A percentile compares a stretch with the other conserved stretches of the same genome.
phyloP scores from a whole-genome alignment of 345 rosid genomes.

The Hevea brasiliensis region DNA sequence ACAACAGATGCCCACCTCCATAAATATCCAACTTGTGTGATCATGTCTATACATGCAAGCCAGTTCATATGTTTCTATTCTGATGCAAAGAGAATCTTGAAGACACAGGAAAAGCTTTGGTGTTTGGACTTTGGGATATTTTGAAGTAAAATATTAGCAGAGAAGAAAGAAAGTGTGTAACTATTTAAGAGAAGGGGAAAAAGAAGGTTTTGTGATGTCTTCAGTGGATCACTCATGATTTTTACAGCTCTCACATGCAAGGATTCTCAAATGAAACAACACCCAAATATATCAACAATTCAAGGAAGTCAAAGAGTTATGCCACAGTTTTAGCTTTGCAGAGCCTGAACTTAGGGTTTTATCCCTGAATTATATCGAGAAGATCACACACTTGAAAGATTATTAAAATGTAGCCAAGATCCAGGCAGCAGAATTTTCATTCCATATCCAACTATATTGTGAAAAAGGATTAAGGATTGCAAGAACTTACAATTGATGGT shows the following conservation, averaged over 20 bases:
- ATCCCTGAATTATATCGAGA: background rate
- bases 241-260: background rate
- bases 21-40: too few species aligned
- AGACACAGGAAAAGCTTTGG: background rate
- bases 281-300: background rate
- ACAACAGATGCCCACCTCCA: background rate
- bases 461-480: background rate
- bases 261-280: background rate
- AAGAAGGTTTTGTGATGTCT: background rate
- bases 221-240: background rate
- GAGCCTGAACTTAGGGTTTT: background rate
- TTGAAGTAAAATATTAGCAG: background rate
- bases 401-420: background rate
- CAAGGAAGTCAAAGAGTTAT: background rate
- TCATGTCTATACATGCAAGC: background rate
- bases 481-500: constrained; percentile 83
- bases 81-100: background rate
- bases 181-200: too few species aligned
- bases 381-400: background rate
- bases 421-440: background rate
- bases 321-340: background rate
- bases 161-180: background rate
- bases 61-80: background rate
- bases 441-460: background rate
- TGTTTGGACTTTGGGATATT: too few species aligned